Evolutionary conservation across 2,329 filamentous ascomycete species (phyloP), one percentile per base, ranked within the genome.

Genomic region (Fusarium piperis): DNA sequence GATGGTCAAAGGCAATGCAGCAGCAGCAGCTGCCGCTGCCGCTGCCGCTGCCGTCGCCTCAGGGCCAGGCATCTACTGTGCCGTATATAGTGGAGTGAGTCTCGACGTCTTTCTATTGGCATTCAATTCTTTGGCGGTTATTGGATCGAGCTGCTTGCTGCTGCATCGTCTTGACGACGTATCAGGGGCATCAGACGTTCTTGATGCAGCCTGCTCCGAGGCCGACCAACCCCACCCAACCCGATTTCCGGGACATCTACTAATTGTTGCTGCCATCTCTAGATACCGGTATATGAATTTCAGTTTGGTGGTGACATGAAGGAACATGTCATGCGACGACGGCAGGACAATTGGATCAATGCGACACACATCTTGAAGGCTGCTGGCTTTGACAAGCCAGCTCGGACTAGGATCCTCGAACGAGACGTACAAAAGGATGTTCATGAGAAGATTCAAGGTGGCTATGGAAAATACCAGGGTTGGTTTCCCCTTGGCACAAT

Each of bases 351-450:
- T 82, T 99, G 95, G 94, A 96, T 99, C 84, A 99, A 99, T 86
- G 96, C 96, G n/a, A 99, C 96, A 60, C 96, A 99, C 79, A 98
- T 99, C 67, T 85, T 99, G 55, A 99, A 99, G 80, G 94, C 97
- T 41, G 96, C 96, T 70, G 95, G 95, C 62, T 97, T 97, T 79
- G 96, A 99, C 82, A 99, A 99, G 82, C 96, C 96, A 3, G 94
- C 95, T 13, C 89, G 96, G 79, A 99, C 96, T 41, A 90, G 96
- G 71, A 98, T 99, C 64, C 88, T 99, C 6, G 96, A 99, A 83
- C 90, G 96, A 73, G 96, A 99, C 79, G 95, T 99, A 9, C 96
- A 99, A 78, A 98, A 97, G 81, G 95, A 97, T 46, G 88, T 93
- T 6, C 96, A 99, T 79, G 96, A 98, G 84, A 99, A 99, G 84